Conservation (phyloP, 345 rosid species). For the Reutealis trisperma region DNA sequence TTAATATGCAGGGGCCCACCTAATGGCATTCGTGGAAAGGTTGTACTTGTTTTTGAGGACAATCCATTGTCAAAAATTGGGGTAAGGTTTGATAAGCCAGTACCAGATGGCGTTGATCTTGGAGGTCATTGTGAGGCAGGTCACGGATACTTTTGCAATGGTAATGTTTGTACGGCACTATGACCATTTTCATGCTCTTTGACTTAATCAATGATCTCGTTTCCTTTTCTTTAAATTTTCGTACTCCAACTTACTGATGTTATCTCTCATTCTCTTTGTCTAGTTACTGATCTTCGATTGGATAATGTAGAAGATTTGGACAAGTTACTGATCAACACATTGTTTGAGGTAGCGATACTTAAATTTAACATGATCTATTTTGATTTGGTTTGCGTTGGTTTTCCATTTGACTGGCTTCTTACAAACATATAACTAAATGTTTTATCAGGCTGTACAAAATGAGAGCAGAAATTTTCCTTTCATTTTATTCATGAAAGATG, state of each 20-base stretch:
- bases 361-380: conserved; percentile 5
- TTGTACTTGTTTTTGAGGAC: conserved; percentile 60
- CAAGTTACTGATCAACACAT: conserved; percentile 60
- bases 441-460: conserved; percentile 55
- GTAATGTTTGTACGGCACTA: conserved; percentile 39
- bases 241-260: conserved; percentile 16
- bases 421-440: conserved; percentile 11
- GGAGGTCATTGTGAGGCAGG: conserved; percentile 68
- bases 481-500: conserved; percentile 89
- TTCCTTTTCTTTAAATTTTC: conserved; percentile 1
- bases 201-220: not conserved
- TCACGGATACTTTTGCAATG: conserved; percentile 81
- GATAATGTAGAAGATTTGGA: conserved; percentile 61
- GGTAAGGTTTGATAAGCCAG: conserved; percentile 74
- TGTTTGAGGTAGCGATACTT: conserved; percentile 70
- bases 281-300: conserved; percentile 68
- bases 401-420: conserved; percentile 19
- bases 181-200: conserved; percentile 7
- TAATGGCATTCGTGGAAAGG: conserved; percentile 66
- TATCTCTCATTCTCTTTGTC: conserved; percentile 26
- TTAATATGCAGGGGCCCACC: conserved; percentile 59
- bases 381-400: conserved; percentile 2
- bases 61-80: conserved; percentile 83
- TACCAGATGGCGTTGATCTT: conserved; percentile 87
- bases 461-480: conserved; percentile 83